Conservation (phyloP, 2,329 filamentous ascomycete species). For the Ophiocordyceps camponoti-floridani region DNA sequence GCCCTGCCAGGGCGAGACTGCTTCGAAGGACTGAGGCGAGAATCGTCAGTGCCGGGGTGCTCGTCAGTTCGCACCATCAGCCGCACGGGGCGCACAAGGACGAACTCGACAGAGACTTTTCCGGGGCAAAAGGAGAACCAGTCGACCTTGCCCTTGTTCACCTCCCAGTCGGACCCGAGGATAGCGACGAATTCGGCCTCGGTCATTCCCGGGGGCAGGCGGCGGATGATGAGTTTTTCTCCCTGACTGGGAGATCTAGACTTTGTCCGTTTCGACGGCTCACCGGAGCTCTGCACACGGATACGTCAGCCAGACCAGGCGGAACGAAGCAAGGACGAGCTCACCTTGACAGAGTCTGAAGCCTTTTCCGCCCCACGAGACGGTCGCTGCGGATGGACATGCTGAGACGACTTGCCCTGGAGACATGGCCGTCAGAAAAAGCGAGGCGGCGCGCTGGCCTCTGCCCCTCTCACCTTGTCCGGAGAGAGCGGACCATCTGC, state of each 20-base stretch:
- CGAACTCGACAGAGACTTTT: slow-evolving; percentile 69
- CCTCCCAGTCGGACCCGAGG: slow-evolving; percentile 66
- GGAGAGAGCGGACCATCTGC: slow-evolving; percentile 13
- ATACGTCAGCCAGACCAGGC: not conserved
- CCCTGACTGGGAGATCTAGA: slow-evolving; percentile 25
- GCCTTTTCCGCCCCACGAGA: slow-evolving; percentile 9
- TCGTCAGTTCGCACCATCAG: too few relatives aligned
- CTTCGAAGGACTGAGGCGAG: slow-evolving; percentile 50
- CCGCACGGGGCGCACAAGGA: not conserved
- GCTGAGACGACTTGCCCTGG: slow-evolving; percentile 3
- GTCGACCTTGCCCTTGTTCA: slow-evolving; percentile 66
- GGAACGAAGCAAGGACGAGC: not conserved
- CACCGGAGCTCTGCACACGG: slow-evolving; percentile 1
- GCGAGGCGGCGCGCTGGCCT: not conserved
- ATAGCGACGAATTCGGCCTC: slow-evolving; percentile 55
- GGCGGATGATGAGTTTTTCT: slow-evolving; percentile 69
- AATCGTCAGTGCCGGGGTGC: slow-evolving; percentile 3
- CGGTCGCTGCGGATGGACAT: not conserved
- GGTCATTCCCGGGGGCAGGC: slow-evolving; percentile 73
- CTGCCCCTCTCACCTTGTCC: slow-evolving; percentile 11
- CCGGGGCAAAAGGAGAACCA: slow-evolving; percentile 51
- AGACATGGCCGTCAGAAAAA: not conserved
- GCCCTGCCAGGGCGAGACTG: slow-evolving; percentile 64
- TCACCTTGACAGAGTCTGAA: slow-evolving; percentile 11
- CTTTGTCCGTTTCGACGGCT: slow-evolving; percentile 12